Evolutionary conservation across 164 flowering plant genomes (phyloP), one percentile per base, ranked within the genome.

Genomic region (Hamamelis virginiana): DNA sequence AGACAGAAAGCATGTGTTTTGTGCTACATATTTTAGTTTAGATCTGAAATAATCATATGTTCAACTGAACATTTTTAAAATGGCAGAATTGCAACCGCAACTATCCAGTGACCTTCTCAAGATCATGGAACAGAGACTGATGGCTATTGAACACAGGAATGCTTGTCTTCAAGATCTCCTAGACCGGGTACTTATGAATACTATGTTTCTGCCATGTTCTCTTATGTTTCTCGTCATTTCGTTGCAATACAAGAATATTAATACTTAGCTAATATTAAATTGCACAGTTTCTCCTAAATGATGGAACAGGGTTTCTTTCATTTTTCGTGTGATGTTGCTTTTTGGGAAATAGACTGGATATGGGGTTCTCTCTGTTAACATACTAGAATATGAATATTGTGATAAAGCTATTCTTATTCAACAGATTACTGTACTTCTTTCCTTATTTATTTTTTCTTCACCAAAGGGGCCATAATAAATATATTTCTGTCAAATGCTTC

Each of bases 111-210:
- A 87, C 59, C 73, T 92, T 9, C 59, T 92, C 27, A 87, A 76
- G 68, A 87, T 94, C 21, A 91, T 94, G 97, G 96, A 92, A 33
- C 85, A 81, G 26, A 81, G 88, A 72, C 63, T 90, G 33, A 83
- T 85, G 1, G 82, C 84, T 22, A 91, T 94, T 44, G 93, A 90
- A 62, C 81, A 77, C 44, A 68, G 89, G 69, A 80, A 59, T 76
- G 69, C 81, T 74, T 74, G 57, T 76, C 92, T 94, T 51, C 85
- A 85, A 66, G 73, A 71, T 65, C 38, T 89, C 43, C 47, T 89
- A 12, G 82, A 85, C 77, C 86, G 76, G 98, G 98, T 88, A 74
- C 65, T 57, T 21, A 45, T 53, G 1, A 9, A 33, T 27, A 16
- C 52, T 15, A 50, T 11, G 19, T 48, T 48, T 45, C 18, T 26